Evolutionary conservation across 2,329 filamentous ascomycete genomes (phyloP).

Genomic region (Aquanectria penicillioides): DNA sequence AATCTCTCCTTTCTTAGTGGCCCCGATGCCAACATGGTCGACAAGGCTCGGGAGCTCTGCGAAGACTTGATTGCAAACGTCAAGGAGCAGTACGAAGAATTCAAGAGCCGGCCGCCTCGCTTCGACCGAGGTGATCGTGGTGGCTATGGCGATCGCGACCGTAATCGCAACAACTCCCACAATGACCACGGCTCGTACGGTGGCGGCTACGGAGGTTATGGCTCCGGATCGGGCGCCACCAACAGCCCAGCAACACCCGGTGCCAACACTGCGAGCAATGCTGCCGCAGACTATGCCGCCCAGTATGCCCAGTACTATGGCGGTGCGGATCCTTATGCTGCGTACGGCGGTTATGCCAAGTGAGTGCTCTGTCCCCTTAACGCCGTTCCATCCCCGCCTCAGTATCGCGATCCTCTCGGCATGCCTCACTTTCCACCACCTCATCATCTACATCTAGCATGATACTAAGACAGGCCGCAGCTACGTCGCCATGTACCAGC

Average conservation of each 20-base stretch:
- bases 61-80: conserved; percentile 89
- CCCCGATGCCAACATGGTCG: conserved; percentile 86
- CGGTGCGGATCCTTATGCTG: conserved; percentile 83
- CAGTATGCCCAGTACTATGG: conserved; percentile 88
- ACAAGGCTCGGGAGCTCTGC: conserved; percentile 87
- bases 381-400: neutral
- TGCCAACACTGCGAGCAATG: conserved; percentile 40
- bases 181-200: conserved; percentile 47
- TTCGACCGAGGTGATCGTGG: conserved; percentile 58
- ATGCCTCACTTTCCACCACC: neutral
- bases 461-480: conserved; percentile 47
- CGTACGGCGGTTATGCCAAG: conserved; percentile 88
- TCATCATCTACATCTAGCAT: neutral
- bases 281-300: conserved; percentile 72
- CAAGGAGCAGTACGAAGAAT: conserved; percentile 87
- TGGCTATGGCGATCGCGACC: conserved; percentile 46
- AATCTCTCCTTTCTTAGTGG: conserved; percentile 66
- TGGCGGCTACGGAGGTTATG: conserved; percentile 43
- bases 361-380: conserved; percentile 50
- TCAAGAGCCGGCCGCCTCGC: conserved; percentile 84
- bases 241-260: conserved; percentile 50
- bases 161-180: conserved; percentile 46
- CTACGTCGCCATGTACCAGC: conserved; percentile 78
- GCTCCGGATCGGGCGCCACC: conserved; percentile 45
- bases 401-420: neutral